phyloP scores from a whole-genome alignment of 73 alveolate genomes.

The Effrenium voratum region DNA sequence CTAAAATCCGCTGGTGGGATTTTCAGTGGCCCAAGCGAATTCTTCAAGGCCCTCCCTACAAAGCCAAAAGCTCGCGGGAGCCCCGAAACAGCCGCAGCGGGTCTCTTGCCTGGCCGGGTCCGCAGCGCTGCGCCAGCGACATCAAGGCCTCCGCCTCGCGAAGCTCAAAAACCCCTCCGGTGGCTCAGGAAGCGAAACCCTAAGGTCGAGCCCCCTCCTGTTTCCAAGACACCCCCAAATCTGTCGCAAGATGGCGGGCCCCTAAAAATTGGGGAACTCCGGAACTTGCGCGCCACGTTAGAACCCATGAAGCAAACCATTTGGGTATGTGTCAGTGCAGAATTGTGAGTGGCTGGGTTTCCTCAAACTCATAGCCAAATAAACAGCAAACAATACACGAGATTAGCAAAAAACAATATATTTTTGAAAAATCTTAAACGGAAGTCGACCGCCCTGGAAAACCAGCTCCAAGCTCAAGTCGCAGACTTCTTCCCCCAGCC shows the following conservation, averaged over 20 bases:
- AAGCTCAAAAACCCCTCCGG: not conserved
- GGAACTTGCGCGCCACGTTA: not conserved
- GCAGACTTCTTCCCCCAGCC: not conserved
- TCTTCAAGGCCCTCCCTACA: not conserved
- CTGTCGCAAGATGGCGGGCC: not conserved
- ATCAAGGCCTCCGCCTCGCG: constrained; percentile 66
- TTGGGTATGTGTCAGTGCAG: not conserved
- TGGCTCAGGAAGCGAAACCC: not conserved
- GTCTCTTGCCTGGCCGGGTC: constrained; percentile 61
- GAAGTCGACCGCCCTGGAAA: not conserved
- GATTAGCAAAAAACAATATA: not conserved
- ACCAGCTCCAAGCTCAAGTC: not conserved
- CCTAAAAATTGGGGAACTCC: not conserved
- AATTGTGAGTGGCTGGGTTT: not conserved
- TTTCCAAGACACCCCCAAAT: not conserved
- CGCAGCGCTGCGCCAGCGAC: constrained; percentile 33
- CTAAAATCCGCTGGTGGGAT: too few species aligned
- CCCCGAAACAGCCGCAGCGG: not conserved
- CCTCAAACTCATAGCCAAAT: not conserved
- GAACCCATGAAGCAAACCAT: not conserved
- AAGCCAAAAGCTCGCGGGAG: not conserved
- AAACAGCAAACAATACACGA: not conserved
- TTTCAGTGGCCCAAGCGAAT: not conserved
- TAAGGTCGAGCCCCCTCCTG: not conserved
- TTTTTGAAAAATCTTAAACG: not conserved